phyloP scores from a whole-genome alignment of 2,329 filamentous ascomycete genomes.

The Diplodia scrobiculata region DNA sequence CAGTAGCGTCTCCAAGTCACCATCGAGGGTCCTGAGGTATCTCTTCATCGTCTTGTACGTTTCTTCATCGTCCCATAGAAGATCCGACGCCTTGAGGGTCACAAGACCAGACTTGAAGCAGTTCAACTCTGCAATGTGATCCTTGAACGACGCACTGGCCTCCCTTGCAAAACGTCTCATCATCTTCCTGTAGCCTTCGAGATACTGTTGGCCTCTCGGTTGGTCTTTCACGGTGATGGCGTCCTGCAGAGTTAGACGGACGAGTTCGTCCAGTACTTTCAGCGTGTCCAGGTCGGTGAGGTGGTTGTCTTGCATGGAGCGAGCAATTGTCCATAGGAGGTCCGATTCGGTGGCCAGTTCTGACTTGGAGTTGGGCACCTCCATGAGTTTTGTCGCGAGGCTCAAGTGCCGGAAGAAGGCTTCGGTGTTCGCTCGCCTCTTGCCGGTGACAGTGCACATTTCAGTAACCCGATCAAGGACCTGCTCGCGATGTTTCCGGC shows the following conservation, averaged over 20 bases:
- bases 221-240: slow-evolving; percentile 42
- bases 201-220: slow-evolving; percentile 39
- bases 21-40: slow-evolving; percentile 23
- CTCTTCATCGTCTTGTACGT: slow-evolving; percentile 28
- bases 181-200: slow-evolving; percentile 37
- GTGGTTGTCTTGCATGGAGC: slow-evolving; percentile 6
- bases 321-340: slow-evolving; percentile 21
- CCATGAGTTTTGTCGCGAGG: slow-evolving; percentile 39
- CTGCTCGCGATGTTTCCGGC: slow-evolving; percentile 40
- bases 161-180: slow-evolving; percentile 30
- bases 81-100: slow-evolving; percentile 9
- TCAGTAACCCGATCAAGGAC: slow-evolving; percentile 38
- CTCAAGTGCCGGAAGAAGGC: slow-evolving; percentile 24
- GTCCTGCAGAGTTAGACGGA: slow-evolving; percentile 37
- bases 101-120: slow-evolving; percentile 28
- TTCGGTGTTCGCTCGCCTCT: slow-evolving; percentile 16
- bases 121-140: slow-evolving; percentile 20
- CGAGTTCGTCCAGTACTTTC: slow-evolving; percentile 37
- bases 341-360: slow-evolving; percentile 33
- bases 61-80: slow-evolving; percentile 22
- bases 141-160: background rate
- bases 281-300: slow-evolving; percentile 22
- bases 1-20: slow-evolving; percentile 17
- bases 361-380: slow-evolving; percentile 42
- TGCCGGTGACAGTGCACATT: slow-evolving; percentile 30